Evolutionary conservation across 2,329 filamentous ascomycete species (phyloP).

Genomic region (Colletotrichum tanaceti): DNA sequence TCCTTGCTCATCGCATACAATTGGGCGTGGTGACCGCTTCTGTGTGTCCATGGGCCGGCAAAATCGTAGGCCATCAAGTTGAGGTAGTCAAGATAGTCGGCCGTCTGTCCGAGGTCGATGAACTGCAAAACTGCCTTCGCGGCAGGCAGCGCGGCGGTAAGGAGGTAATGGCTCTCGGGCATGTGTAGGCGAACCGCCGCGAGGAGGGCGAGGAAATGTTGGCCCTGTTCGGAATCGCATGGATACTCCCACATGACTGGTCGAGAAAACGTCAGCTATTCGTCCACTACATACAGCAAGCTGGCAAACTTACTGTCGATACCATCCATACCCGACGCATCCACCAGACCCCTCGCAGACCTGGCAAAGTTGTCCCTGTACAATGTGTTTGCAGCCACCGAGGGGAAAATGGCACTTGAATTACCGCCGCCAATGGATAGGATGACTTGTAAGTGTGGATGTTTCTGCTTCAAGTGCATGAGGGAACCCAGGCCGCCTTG

Average conservation of each 20-base stretch:
- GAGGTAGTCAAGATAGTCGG: conserved; percentile 77
- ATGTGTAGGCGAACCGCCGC: conserved; percentile 73
- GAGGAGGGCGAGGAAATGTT: conserved; percentile 77
- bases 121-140: conserved; percentile 73
- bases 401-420: conserved; percentile 74
- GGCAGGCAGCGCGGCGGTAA: conserved; percentile 79
- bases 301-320: conserved; percentile 72
- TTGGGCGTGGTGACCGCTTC: conserved; percentile 80
- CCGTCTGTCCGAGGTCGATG: conserved; percentile 73
- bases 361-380: conserved; percentile 76
- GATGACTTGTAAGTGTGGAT: conserved; percentile 78
- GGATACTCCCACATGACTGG: conserved; percentile 87
- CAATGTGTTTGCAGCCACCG: conserved; percentile 70
- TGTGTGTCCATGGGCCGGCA: conserved; percentile 74
- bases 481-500: conserved; percentile 79
- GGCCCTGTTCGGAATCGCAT: conserved; percentile 71
- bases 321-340: conserved; percentile 70
- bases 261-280: conserved; percentile 28
- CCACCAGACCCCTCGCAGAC: conserved; percentile 74
- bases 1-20: conserved; percentile 72
- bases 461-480: conserved; percentile 76
- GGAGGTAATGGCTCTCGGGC: conserved; percentile 74
- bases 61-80: conserved; percentile 88
- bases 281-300: background rate
- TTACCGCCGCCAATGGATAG: conserved; percentile 79